These are phyloP conservation scores for Phytophthora crassamura DNA, from an alignment of 352 stramenopile species.

Conservation along the genomic window DNA sequence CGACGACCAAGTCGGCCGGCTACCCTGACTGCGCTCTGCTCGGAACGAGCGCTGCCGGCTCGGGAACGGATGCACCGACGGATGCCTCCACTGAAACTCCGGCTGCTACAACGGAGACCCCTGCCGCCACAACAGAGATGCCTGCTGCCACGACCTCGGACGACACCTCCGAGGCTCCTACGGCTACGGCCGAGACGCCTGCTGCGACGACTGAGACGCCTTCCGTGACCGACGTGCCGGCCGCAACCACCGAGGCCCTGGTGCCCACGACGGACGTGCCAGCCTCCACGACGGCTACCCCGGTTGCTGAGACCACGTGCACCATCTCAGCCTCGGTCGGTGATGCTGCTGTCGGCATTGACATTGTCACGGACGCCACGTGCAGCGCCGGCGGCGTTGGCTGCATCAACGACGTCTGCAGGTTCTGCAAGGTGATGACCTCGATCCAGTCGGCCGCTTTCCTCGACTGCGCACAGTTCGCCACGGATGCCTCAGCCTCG, in stretches of 20 bases:
- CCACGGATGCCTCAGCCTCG: not conserved
- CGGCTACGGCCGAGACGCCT: slow-evolving; percentile 6
- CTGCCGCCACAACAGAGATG: not conserved
- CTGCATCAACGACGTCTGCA: slow-evolving; percentile 46
- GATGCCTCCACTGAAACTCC: slow-evolving; percentile 4
- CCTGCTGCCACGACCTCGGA: not conserved
- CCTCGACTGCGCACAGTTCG: slow-evolving; percentile 24
- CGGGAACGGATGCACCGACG: not conserved
- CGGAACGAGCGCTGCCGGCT: slow-evolving; percentile 5
- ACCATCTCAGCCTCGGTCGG: slow-evolving; percentile 28
- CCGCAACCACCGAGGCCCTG: slow-evolving; percentile 6
- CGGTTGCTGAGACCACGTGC: slow-evolving; percentile 13
- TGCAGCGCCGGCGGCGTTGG: slow-evolving; percentile 42
- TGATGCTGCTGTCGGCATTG: slow-evolving; percentile 39
- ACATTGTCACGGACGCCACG: slow-evolving; percentile 34
- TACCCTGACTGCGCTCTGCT: slow-evolving; percentile 27
- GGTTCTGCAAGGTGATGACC: slow-evolving; percentile 47
- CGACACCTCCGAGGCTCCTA: slow-evolving; percentile 3
- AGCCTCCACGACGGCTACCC: not conserved
- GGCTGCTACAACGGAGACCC: slow-evolving; percentile 10
- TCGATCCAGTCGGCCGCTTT: slow-evolving; percentile 37
- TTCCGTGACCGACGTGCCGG: slow-evolving; percentile 5
- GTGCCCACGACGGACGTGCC: not conserved
- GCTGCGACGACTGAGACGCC: slow-evolving; percentile 9
- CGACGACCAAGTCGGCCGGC: slow-evolving; percentile 19